Base-by-base conservation (phyloP, 768 basidiomycete species). In the Lactarius vividus region DNA sequence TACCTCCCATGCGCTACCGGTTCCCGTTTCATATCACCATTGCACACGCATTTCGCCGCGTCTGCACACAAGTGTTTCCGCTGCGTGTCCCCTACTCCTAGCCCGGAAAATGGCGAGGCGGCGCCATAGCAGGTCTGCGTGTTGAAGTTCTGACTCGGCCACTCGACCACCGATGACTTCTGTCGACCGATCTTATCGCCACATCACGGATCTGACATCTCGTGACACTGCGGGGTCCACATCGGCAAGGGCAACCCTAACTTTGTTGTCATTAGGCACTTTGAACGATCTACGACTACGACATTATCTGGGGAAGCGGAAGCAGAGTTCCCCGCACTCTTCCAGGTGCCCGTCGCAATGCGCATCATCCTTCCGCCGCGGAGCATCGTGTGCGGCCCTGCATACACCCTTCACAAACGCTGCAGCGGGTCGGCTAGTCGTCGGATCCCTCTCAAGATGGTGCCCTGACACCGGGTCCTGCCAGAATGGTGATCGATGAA, bases 121-220 rank as follows among this genome's bases (percentile, higher is more conserved):
- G 42, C 33, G 28, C 57, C 44, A 62, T 39, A 52, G 35, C 35
- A 13, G 26, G 58, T 44, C 46, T 52, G 55, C 56, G 31, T 64
- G 37, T 55, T 20, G 42, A 35, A 49, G 40, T 61, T 56, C 35
- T 40, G 42, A 35, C 60, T 55, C 16, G 39, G 18, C 52, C 23
- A 18, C 23, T 52, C 64, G 40, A 20, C 26, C 23, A 61, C n/a
- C 7, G 28, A 57, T 20, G 29, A n/a, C 37, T 33, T 23, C 37
- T 60, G 49, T 53, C 29, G 23, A 53, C 56, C 35, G 57, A 70
- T 70, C 69, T 70, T 70, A 70, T 70, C 69, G 35, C 35, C 35
- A 55, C 42, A 70, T 70, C 69, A 52, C 26, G 42, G 60, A 70
- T 64, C 69, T 44, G 54, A 53, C 59, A 54, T 57, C 67, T 63